Conservation (phyloP, 2,329 filamentous ascomycete species). For the Dactylellina parvicollis region DNA sequence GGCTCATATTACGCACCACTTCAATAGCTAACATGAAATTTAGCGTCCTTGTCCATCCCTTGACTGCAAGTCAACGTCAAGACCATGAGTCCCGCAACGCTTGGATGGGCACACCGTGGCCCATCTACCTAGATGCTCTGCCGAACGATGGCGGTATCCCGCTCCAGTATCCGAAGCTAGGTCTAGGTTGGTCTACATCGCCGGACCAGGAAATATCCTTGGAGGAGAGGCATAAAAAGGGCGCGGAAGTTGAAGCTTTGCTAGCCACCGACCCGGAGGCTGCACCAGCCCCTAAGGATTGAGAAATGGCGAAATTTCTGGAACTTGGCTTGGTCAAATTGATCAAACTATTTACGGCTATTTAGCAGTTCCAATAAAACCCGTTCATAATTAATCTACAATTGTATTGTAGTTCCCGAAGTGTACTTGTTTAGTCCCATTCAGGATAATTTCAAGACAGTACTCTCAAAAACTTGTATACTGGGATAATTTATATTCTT, state of each 20-base stretch:
- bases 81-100: conserved; percentile 60
- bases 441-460: too few relatives aligned
- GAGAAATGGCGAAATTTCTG: too few relatives aligned
- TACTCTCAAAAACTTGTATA: too few relatives aligned
- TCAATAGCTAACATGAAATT: conserved; percentile 56
- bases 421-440: too few relatives aligned
- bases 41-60: conserved; percentile 60
- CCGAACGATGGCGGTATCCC: conserved; percentile 58
- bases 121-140: conserved; percentile 59
- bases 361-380: too few relatives aligned
- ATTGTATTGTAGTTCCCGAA: too few relatives aligned
- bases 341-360: too few relatives aligned
- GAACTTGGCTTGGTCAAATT: too few relatives aligned
- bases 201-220: conserved; percentile 58
- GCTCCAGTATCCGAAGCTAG: conserved; percentile 60
- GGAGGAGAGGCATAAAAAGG: conserved; percentile 59
- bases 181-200: conserved; percentile 48
- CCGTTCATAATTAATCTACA: too few relatives aligned
- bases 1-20: conserved; percentile 21
- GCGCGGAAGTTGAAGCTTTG: conserved; percentile 59
- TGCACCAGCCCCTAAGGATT: conserved; percentile 59
- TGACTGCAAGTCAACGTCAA: conserved; percentile 59
- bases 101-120: conserved; percentile 61
- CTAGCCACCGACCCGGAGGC: conserved; percentile 59
- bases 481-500: too few relatives aligned